Conservation (phyloP, 1,284 basidiomycete species). For the Sporisorium scitamineum region DNA sequence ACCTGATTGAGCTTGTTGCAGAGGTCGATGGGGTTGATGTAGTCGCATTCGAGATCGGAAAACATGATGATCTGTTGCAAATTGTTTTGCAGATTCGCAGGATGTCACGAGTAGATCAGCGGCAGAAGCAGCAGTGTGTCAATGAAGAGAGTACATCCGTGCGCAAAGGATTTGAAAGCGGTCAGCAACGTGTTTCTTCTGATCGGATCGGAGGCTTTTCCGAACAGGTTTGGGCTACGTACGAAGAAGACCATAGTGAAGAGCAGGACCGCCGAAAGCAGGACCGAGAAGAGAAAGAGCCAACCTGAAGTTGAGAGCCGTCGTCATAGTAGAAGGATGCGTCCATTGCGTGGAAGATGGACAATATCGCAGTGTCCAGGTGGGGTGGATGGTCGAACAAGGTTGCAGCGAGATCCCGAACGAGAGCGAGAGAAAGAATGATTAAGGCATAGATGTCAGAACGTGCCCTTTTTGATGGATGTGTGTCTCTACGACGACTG, state of each 20-base stretch:
- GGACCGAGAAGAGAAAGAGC: conserved; percentile 67
- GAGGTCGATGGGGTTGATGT: conserved; percentile 99
- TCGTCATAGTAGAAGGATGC: not conserved
- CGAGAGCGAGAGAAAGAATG: not conserved
- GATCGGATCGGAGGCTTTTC: not conserved
- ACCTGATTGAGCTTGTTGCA: conserved; percentile 99
- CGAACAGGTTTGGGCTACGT: conserved; percentile 21
- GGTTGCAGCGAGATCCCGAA: not conserved
- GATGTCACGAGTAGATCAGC: not conserved
- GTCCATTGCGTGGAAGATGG: not conserved
- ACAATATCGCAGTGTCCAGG: not conserved
- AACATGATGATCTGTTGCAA: conserved; percentile 96
- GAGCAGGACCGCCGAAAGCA: conserved; percentile 66
- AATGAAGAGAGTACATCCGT: not conserved
- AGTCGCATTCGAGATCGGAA: conserved; percentile 74
- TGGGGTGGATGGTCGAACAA: not conserved
- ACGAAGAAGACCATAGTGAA: conserved; percentile 70
- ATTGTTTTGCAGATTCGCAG: not conserved
- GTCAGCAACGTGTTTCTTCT: conserved; percentile 6
- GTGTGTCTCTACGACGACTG: too few relatives aligned
- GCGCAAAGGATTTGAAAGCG: not conserved
- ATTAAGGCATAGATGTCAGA: not conserved
- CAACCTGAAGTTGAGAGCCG: conserved; percentile 48
- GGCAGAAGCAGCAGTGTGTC: not conserved
- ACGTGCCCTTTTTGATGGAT: not conserved